Percentiles rank a stretch among this genome's conserved stretches.
Conservation (phyloP, 164 flowering plant species). For the Amborella trichopoda region DNA sequence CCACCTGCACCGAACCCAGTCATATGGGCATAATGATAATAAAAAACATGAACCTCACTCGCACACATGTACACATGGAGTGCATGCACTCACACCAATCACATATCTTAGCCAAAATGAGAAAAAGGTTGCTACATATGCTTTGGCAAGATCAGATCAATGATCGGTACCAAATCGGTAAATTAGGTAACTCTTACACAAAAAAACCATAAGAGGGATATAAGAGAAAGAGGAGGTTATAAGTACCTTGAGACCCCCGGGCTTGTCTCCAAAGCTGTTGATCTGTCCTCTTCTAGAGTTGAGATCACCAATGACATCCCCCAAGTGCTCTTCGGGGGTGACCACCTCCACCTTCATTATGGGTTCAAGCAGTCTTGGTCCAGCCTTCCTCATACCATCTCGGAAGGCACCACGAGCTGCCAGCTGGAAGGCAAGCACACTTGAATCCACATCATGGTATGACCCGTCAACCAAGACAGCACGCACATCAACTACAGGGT, state of each 20-base stretch:
- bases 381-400: conserved; percentile 79
- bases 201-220: too few relatives aligned
- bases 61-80: too few relatives aligned
- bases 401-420: conserved; percentile 94
- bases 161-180: too few relatives aligned
- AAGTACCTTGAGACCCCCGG: conserved; percentile 96
- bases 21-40: too few relatives aligned
- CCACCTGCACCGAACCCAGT: conserved; percentile 48
- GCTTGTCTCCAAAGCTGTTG: conserved; percentile 83
- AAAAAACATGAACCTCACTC: background rate
- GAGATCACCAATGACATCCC: conserved; percentile 98
- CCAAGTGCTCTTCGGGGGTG: conserved; percentile 94
- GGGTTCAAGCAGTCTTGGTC: conserved; percentile 83
- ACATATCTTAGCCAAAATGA: too few relatives aligned
- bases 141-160: too few relatives aligned
- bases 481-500: conserved; percentile 87
- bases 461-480: conserved; percentile 79
- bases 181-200: too few relatives aligned
- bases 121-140: too few relatives aligned
- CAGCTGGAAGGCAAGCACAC: conserved; percentile 90
- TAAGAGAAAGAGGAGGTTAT: too few relatives aligned
- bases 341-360: conserved; percentile 94
- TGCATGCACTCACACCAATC: too few relatives aligned
- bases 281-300: conserved; percentile 97
- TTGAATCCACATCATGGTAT: conserved; percentile 98